These are phyloP conservation scores for Bretziella fagacearum DNA, from an alignment of 2,329 filamentous ascomycete species.

Conservation along the genomic window DNA sequence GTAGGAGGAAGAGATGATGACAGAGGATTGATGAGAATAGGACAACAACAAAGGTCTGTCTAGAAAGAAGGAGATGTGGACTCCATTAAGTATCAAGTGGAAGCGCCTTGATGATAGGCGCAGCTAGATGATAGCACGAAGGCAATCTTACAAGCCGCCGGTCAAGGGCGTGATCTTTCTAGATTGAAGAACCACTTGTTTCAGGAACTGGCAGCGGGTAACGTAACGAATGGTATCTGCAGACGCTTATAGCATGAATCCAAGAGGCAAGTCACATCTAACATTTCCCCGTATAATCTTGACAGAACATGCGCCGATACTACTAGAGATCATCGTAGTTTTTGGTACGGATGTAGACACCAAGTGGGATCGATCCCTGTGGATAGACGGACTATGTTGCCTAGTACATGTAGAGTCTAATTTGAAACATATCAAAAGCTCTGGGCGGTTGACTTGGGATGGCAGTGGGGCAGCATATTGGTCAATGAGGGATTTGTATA, in stretches of 20 bases:
- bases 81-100: not conserved
- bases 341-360: too few species aligned
- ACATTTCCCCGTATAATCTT: too few species aligned
- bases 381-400: too few species aligned
- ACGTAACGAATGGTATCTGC: not conserved
- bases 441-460: constrained; percentile 2
- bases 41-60: not conserved
- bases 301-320: too few species aligned
- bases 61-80: not conserved
- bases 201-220: not conserved
- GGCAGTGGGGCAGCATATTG: not conserved
- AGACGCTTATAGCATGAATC: not conserved
- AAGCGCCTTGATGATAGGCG: not conserved
- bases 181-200: constrained; percentile 1
- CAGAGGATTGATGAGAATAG: not conserved
- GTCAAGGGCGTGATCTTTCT: not conserved
- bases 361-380: too few species aligned
- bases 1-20: not conserved
- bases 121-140: not conserved
- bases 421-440: constrained; percentile 2
- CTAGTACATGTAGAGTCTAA: not conserved
- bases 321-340: too few species aligned
- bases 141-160: constrained; percentile 3
- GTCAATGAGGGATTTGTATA: not conserved
- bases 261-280: too few species aligned